Base-by-base conservation (phyloP, 371 early-diverging fungal genomes). In the Mucor velutinosus region DNA sequence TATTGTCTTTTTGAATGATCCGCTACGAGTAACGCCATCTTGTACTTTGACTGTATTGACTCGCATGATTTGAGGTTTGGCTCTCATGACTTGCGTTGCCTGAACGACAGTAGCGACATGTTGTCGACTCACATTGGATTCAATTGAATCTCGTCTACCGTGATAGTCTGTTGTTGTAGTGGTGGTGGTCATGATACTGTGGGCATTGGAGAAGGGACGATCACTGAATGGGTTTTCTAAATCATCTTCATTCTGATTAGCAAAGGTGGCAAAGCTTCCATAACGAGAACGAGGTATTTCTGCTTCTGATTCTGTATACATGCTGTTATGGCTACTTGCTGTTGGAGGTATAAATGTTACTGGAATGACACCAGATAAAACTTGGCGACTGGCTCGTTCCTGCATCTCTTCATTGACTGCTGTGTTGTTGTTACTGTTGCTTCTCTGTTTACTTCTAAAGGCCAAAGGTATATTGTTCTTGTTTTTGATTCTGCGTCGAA, bases 341-440 rank as follows among this genome's bases (percentile, higher is more conserved):
- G 78, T 70, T 29, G 80, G 83, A 8, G 81, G 84, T 62, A 83
- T 77, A 69, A 78, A 81, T 3, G 79, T 69, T 2, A 83, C 76
- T 32, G 84, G 81, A 43, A 83, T 81, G 39, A 83, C 81, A n/a
- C 81, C 84, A 14, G 84, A 83, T 35, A 64, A 77, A 25, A 64
- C 62, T 58, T 32, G 70, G 39, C 55, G 14, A 27, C 59, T 41
- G 5, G 41, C 59, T 57, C 41, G 15, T 8, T 41, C 58, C 60
- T 60, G 60, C 62, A 47, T 66, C 53, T 60, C 67, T 65, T 65
- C 51, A 29, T 65, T 53, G 23, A 14, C n/a, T 27, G 65, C 35
- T 43, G 61, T 35, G 25, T 37, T 37, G 39, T 62, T 60, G 27
- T 47, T 51, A 21, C 14, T 45, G 17, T 57, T 51, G 29, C 14